Evolutionary conservation across 768 basidiomycete genomes (phyloP).

Genomic region (Arthromyces matolae): DNA sequence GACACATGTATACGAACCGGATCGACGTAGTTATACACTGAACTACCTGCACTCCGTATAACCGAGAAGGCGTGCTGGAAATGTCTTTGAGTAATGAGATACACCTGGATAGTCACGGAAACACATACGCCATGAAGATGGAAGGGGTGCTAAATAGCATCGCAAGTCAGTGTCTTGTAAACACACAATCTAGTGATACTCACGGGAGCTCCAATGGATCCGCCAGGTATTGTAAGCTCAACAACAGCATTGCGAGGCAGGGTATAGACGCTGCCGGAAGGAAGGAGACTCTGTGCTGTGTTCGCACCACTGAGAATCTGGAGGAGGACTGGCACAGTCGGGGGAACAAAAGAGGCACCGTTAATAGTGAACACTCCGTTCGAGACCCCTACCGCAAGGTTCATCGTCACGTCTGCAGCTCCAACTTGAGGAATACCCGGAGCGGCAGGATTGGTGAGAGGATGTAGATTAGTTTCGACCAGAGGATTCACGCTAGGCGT

Average conservation of each 20-base stretch:
- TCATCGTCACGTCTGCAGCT: conserved; percentile 21
- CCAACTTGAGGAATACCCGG: conserved; percentile 13
- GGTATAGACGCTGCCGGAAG: conserved; percentile 39
- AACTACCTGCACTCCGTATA: conserved; percentile 30
- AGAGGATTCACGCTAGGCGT: conserved; percentile 18
- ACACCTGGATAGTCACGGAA: background rate
- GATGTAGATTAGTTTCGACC: conserved; percentile 22
- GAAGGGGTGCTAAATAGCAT: conserved; percentile 20
- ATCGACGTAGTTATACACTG: conserved; percentile 36
- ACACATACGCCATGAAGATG: conserved; percentile 27
- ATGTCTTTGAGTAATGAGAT: background rate
- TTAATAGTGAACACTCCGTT: conserved; percentile 26
- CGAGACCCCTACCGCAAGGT: conserved; percentile 13
- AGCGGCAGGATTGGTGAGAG: conserved; percentile 8
- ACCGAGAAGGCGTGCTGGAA: conserved; percentile 34
- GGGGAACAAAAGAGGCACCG: conserved; percentile 24
- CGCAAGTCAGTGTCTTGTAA: background rate
- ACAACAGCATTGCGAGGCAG: conserved; percentile 42
- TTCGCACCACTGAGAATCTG: conserved; percentile 55
- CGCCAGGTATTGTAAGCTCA: conserved; percentile 39
- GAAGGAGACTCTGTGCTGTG: conserved; percentile 44
- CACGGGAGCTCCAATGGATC: conserved; percentile 27
- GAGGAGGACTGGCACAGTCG: too few species aligned
- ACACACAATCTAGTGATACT: conserved; percentile 8
- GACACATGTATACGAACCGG: conserved; percentile 27